These are phyloP conservation scores for Metschnikowia koreensis DNA, from an alignment of 805 yeast species.

Conservation along the genomic window DNA sequence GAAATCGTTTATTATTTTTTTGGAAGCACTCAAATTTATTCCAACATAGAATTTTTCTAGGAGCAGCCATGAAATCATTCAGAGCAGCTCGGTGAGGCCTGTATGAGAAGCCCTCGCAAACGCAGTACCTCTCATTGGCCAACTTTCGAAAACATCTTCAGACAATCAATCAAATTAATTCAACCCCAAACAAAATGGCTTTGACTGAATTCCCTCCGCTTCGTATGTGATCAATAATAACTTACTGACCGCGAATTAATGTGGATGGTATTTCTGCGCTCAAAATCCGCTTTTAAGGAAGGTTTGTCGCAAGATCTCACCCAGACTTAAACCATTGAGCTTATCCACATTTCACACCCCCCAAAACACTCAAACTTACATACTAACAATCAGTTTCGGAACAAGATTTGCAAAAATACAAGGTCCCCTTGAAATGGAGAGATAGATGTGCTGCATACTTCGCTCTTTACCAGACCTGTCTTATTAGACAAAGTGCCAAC, in stretches of 20 bases:
- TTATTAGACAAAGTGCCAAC: constrained; percentile 43
- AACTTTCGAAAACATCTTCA: constrained; percentile 6
- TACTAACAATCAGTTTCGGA: constrained; percentile 56
- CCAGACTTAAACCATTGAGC: not conserved
- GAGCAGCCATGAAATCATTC: not conserved
- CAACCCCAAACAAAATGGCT: constrained; percentile 14
- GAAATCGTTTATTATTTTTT: no score
- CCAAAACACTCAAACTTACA: not conserved
- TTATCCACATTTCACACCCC: not conserved
- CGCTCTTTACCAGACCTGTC: constrained; percentile 45
- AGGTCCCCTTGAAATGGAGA: constrained; percentile 75
- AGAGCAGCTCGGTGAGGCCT: not conserved
- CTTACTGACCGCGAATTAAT: not conserved
- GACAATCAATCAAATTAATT: not conserved
- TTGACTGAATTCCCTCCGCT: constrained; percentile 23
- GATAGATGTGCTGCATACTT: constrained; percentile 74
- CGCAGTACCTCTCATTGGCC: constrained; percentile 23
- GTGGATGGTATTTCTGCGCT: not conserved
- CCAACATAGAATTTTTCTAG: not conserved
- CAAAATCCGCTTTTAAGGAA: not conserved
- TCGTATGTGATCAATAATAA: constrained; percentile 15
- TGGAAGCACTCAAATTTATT: not conserved
- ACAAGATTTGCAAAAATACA: constrained; percentile 78
- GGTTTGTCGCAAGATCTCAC: not conserved
- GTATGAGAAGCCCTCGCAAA: constrained; percentile 11